phyloP scores from a whole-genome alignment of 495 filamentous ascomycete species.

The Zalerion maritima region DNA sequence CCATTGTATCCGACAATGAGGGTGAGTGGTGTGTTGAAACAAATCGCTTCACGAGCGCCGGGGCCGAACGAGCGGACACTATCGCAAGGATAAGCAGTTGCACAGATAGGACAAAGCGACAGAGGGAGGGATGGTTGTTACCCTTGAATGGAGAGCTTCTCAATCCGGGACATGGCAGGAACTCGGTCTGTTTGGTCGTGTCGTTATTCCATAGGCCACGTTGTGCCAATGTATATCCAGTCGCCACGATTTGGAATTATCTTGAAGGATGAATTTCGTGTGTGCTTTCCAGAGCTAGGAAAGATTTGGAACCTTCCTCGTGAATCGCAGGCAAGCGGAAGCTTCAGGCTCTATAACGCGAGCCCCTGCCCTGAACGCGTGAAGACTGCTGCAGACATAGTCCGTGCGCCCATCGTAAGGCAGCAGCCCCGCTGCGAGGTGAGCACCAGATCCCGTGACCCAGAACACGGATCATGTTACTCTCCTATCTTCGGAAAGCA shows the following conservation, averaged over 20 bases:
- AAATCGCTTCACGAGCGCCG: conserved; percentile 59
- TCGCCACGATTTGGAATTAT: conserved; percentile 1
- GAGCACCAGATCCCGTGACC: too few relatives aligned
- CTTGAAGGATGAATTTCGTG: background rate
- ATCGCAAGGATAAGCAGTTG: background rate
- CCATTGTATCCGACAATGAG: conserved; percentile 95
- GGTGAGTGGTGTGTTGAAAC: conserved; percentile 80
- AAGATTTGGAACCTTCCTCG: background rate
- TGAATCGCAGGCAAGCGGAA: too few relatives aligned
- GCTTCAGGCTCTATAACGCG: too few relatives aligned
- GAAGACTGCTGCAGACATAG: too few relatives aligned
- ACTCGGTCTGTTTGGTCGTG: conserved; percentile 3
- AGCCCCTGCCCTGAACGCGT: too few relatives aligned
- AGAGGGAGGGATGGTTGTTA: too few relatives aligned
- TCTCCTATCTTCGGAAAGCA: too few relatives aligned
- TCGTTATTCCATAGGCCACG: background rate
- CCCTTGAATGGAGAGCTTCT: conserved; percentile 77
- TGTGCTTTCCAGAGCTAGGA: background rate
- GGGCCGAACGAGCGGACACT: conserved; percentile 90
- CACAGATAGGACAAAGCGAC: conserved; percentile 7
- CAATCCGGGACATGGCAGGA: conserved; percentile 53
- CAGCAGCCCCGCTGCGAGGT: too few relatives aligned
- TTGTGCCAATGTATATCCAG: too few relatives aligned
- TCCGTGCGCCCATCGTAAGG: too few relatives aligned
- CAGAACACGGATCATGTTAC: too few relatives aligned